Base-by-base conservation (phyloP, 306 rosid species). In the Luffa acutangula region DNA sequence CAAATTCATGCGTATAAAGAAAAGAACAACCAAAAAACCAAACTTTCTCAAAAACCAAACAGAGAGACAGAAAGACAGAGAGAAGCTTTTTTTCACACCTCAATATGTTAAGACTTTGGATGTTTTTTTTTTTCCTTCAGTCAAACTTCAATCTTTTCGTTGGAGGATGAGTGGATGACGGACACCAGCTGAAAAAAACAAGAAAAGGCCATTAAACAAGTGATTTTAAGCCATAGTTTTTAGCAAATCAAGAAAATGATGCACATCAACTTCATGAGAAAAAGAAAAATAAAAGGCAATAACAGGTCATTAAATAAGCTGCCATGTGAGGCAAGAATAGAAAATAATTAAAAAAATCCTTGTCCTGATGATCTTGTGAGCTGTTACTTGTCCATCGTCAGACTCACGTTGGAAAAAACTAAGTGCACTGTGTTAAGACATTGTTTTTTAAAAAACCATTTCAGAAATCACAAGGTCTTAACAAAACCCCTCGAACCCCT, bases 151-250 rank as follows among this genome's bases (percentile, higher is more conserved):
- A 81, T 81, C 86, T 59, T 78, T 82, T 82, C 60, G 77, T 56
- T 34, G 53, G 79, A 81, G 14, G 36, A 62, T 75, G 78, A 73
- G 58, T 82, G 76, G 43, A 85, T 74, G 77, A 65, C 45, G 18
- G 75, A 86, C 80, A 90, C 89, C 85, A 78, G 88, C 89, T 89
- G 87, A 87, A 81, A 75, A 86, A 78, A 88, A 83, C 83, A 78
- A 92, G 85, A 86, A 83, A 84, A 67, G 41, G 69, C 64, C 60
- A 75, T 80, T 82, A 82, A 82, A 84, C 56, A 53, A 80, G 77
- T 86, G 72, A 81, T 90, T 84, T 66, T 81, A 86, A 72, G 76
- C 46, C 20, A 78, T 77, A 18, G 84, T 60, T 71, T 66, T 75
- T 80, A 78, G 82, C 86, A 65, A 87, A 80, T 80, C 85, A 62